Percentiles rank a stretch among this genome's conserved stretches.
These are phyloP conservation scores for Metschnikowia amazonensis DNA, from an alignment of 805 yeast genomes.

Conservation along the genomic window DNA sequence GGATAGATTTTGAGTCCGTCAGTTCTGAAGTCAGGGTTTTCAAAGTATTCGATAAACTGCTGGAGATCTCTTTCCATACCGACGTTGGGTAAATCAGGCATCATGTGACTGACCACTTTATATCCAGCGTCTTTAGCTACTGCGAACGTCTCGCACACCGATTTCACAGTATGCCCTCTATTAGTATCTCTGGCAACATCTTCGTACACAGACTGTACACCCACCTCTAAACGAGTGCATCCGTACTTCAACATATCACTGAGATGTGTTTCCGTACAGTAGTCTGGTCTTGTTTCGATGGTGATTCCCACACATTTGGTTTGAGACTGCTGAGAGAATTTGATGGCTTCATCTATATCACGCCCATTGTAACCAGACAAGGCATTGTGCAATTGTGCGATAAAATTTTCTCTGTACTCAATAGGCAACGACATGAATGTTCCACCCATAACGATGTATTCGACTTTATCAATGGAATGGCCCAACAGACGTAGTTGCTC, in stretches of 20 bases:
- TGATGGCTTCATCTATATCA: constrained; percentile 85
- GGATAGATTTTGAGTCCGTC: constrained; percentile 96
- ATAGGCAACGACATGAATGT: constrained; percentile 94
- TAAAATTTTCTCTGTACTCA: constrained; percentile 85
- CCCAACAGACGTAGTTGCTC: constrained; percentile 95
- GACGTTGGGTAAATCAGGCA: constrained; percentile 98
- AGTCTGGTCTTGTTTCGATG: constrained; percentile 97
- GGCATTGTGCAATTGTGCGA: constrained; percentile 89
- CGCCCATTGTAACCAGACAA: constrained; percentile 87
- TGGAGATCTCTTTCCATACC: constrained; percentile 98
- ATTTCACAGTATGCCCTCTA: constrained; percentile 94
- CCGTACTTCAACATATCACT: constrained; percentile 96
- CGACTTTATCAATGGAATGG: constrained; percentile 95
- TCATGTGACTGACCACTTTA: constrained; percentile 97
- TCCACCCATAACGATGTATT: constrained; percentile 98
- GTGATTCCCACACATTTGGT: constrained; percentile 99
- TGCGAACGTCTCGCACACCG: constrained; percentile 94
- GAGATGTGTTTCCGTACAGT: constrained; percentile 92
- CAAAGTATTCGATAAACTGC: constrained; percentile 94
- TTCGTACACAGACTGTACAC: constrained; percentile 95
- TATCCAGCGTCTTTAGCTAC: constrained; percentile 98
- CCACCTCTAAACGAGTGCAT: constrained; percentile 93
- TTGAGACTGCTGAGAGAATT: constrained; percentile 85
- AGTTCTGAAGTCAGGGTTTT: constrained; percentile 93
- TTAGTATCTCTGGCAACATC: constrained; percentile 98